These are phyloP conservation scores for Trichoderma sp. DNA, from an alignment of 2,329 filamentous ascomycete genomes.

Conservation along the genomic window DNA sequence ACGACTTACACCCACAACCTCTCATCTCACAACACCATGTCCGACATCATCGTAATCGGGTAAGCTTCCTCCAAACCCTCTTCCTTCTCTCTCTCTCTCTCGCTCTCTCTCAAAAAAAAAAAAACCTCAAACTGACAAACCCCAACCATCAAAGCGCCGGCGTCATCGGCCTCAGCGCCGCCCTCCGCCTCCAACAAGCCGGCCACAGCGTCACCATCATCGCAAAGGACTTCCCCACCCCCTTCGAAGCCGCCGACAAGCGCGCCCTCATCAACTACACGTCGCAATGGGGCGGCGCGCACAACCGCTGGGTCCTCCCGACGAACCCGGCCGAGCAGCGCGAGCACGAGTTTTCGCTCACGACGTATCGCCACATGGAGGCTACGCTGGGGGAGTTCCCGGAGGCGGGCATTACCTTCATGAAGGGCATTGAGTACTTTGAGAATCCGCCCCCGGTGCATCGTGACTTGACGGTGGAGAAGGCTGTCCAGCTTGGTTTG, in stretches of 20 bases:
- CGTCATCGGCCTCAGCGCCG: slow-evolving; percentile 46
- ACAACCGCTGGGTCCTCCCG: slow-evolving; percentile 45
- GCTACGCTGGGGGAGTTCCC: slow-evolving; percentile 30
- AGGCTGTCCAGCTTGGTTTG: slow-evolving; percentile 24
- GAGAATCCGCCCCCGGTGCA: slow-evolving; percentile 41
- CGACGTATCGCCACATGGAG: slow-evolving; percentile 44
- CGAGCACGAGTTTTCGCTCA: slow-evolving; percentile 43
- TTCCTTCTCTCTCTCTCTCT: too few relatives aligned
- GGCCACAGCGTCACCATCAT: slow-evolving; percentile 42
- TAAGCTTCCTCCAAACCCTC: slow-evolving; percentile 17
- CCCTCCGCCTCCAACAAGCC: slow-evolving; percentile 40
- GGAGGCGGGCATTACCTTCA: slow-evolving; percentile 45
- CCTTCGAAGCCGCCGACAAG: slow-evolving; percentile 44
- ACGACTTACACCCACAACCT: not conserved
- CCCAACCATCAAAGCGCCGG: slow-evolving; percentile 40
- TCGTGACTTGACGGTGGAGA: slow-evolving; percentile 31
- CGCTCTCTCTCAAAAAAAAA: too few relatives aligned
- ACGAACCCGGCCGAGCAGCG: slow-evolving; percentile 32
- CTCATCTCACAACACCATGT: not conserved
- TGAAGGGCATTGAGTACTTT: slow-evolving; percentile 48
- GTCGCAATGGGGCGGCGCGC: slow-evolving; percentile 51
- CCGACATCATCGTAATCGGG: slow-evolving; percentile 31
- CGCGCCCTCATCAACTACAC: slow-evolving; percentile 45
- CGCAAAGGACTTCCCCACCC: slow-evolving; percentile 46
- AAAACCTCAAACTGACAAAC: not conserved